A percentile compares a stretch with the other conserved stretches of the same genome.
Evolutionary conservation across 306 rosid species (phyloP).

Genomic region (Prunus davidiana): DNA sequence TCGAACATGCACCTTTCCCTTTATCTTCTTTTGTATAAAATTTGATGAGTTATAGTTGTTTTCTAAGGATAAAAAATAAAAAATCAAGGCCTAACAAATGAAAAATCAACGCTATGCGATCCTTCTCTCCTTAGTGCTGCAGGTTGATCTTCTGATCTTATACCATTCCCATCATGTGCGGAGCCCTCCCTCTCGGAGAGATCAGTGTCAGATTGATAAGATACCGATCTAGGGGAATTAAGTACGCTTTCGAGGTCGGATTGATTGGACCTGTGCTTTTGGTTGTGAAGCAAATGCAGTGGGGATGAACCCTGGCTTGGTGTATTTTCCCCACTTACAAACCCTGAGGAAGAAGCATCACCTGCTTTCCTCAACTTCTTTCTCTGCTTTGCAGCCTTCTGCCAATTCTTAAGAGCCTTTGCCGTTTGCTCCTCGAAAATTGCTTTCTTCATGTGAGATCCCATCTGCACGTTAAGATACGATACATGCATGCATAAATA

Average conservation of each 20-base stretch:
- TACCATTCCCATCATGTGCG: neutral
- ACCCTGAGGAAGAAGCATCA: conserved; percentile 27
- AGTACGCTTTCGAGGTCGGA: conserved; percentile 34
- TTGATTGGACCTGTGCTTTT: conserved; percentile 31
- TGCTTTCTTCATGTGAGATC: conserved; percentile 65
- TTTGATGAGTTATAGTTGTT: neutral
- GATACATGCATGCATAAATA: neutral
- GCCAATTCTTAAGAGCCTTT: conserved; percentile 69
- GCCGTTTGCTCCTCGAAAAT: conserved; percentile 71
- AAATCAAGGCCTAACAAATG: conserved; percentile 45
- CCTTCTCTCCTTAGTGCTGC: conserved; percentile 1
- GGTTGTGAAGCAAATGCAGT: conserved; percentile 48
- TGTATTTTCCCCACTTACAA: conserved; percentile 51
- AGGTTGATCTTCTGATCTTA: neutral
- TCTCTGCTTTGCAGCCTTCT: conserved; percentile 41
- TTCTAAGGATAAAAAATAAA: neutral
- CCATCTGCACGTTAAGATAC: conserved; percentile 43
- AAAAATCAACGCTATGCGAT: conserved; percentile 35
- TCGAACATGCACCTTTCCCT: neutral
- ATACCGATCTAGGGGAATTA: conserved; percentile 39
- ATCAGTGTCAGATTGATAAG: conserved; percentile 55
- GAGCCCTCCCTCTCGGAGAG: conserved; percentile 37
- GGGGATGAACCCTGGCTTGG: conserved; percentile 65
- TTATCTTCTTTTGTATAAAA: neutral
- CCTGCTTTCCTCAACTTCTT: conserved; percentile 34